phyloP scores from a whole-genome alignment of 208 protist genomes.

The Wallacemonas sp. region DNA sequence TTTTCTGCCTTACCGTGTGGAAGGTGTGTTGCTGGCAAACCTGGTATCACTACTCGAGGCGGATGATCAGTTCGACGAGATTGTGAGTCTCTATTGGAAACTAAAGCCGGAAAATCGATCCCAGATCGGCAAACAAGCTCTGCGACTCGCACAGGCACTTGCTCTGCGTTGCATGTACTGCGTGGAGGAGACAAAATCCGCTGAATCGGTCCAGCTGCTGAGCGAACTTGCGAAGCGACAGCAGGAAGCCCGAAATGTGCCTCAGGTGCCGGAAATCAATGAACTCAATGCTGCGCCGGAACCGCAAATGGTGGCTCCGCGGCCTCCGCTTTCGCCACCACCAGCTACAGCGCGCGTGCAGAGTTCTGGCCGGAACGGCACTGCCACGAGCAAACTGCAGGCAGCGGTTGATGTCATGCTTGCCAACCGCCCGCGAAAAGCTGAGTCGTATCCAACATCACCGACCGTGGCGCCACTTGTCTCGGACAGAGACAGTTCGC shows the following conservation, averaged over 20 bases:
- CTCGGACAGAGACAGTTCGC: no score
- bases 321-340: no score
- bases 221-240: background rate
- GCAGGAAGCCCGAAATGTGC: background rate
- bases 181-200: background rate
- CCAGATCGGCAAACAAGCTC: background rate
- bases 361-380: no score
- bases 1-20: constrained; percentile 35
- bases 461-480: no score
- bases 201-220: background rate
- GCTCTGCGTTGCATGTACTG: background rate
- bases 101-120: background rate
- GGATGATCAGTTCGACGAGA: constrained; percentile 43
- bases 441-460: no score
- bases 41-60: constrained; percentile 29
- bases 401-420: no score
- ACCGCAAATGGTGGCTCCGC: no score
- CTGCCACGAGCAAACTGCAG: no score
- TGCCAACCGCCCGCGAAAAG: no score
- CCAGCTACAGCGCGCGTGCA: no score
- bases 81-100: background rate
- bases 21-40: constrained; percentile 38
- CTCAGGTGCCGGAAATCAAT: no score
- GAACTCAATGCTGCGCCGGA: no score
- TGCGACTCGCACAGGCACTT: background rate